Evolutionary conservation across 2,329 filamentous ascomycete species (phyloP), one percentile per base, ranked within the genome.

Genomic region (Parastagonospora avenae): DNA sequence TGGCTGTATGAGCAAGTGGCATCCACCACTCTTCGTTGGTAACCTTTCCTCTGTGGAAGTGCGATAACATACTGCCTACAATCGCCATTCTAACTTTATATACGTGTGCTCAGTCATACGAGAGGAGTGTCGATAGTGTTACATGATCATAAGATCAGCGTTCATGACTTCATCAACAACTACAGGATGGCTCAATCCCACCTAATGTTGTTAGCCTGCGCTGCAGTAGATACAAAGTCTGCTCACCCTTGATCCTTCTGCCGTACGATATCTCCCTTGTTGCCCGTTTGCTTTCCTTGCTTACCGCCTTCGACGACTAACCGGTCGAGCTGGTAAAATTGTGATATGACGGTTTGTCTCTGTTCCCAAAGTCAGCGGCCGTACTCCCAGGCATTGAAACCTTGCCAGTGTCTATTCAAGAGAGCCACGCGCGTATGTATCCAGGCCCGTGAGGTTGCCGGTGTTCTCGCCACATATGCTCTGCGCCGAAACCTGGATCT

Each of bases 281-380:
- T 72, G 2, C 87, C 87, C 30, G 78, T 84, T 71, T 92, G 84
- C 76, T 89, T 91, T 60, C 89, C 89, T 66, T 88, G 85, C 74
- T 91, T 88, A 52, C 90, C 88, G 14, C 90, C 90, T 76, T 99
- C 94, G 0, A 99, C 90, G 11, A 99, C 94, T 75, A 99, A 82
- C 69, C 86, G 83, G 71, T 97, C 92, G 56, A 95, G 76, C 77
- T 97, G 90, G 79, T 91, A 97, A 77, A 97, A 97, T 72, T 96
- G 90, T 72, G 92, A 95, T 69, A 99, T 85, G 43, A 94, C 83
- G 9, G 93, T 95, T 88, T 97, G 94, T 72, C 94, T 88, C 94
- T 97, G 79, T 65, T 53, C 28, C 29, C 11, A 44, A n/a, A 10
- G 71, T 82, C 55, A 83, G 76, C 66, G 24, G 38, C 4, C 29